Conservation (phyloP, 2,329 filamentous ascomycete species). For the Trichoderma lentiforme region DNA sequence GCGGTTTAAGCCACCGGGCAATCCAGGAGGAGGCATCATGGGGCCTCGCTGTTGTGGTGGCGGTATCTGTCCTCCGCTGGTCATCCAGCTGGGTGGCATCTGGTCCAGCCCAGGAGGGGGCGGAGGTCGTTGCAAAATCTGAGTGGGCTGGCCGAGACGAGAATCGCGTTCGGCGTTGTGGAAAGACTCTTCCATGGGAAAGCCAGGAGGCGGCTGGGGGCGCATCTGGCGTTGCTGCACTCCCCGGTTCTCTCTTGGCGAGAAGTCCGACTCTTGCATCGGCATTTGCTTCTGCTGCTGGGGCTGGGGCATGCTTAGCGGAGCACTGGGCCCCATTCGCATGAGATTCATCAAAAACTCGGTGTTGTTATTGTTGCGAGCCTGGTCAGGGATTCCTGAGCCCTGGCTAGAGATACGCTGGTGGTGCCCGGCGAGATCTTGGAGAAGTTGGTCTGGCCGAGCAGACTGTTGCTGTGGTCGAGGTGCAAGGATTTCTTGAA, state of each 20-base stretch:
- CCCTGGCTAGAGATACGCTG: constrained; percentile 53
- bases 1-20: constrained; percentile 37
- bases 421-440: constrained; percentile 59
- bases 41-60: constrained; percentile 43
- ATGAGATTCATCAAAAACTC: constrained; percentile 85
- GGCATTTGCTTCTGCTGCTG: constrained; percentile 23
- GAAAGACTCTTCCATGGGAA: constrained; percentile 52
- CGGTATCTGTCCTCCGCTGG: constrained; percentile 42
- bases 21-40: constrained; percentile 61
- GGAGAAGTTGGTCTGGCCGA: constrained; percentile 58
- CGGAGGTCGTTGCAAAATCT: constrained; percentile 63
- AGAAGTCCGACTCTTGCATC: constrained; percentile 42
- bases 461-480: constrained; percentile 50
- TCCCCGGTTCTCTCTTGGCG: constrained; percentile 32
- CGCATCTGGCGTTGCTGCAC: constrained; percentile 42
- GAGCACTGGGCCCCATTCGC: constrained; percentile 45
- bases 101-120: constrained; percentile 59
- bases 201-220: constrained; percentile 46
- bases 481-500: constrained; percentile 53
- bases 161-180: constrained; percentile 47
- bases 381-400: constrained; percentile 45
- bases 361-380: constrained; percentile 61
- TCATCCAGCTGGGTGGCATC: constrained; percentile 56
- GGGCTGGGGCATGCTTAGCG: constrained; percentile 45
- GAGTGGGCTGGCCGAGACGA: constrained; percentile 54